Evolutionary conservation across 2,329 filamentous ascomycete species (phyloP).

Genomic region (Simplicillium sp.): DNA sequence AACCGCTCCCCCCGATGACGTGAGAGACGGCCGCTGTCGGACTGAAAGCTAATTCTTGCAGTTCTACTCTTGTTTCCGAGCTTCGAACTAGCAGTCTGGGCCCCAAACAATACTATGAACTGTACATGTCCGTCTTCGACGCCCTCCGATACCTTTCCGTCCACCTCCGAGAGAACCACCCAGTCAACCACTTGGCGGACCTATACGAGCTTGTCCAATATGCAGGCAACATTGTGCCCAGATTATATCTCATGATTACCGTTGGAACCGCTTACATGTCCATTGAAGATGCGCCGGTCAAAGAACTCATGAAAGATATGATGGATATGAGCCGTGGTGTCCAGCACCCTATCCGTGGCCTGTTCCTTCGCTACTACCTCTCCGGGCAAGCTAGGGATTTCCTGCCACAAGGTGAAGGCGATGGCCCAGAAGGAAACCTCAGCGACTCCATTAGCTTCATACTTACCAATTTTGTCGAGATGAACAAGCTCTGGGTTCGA

Average conservation of each 20-base stretch:
- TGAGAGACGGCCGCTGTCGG: constrained; percentile 4
- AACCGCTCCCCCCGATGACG: background rate
- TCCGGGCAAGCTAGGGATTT: constrained; percentile 89
- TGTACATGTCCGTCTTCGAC: constrained; percentile 99
- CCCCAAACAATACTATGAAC: constrained; percentile 99
- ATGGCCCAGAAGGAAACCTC: constrained; percentile 89
- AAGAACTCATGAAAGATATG: constrained; percentile 99
- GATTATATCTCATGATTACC: constrained; percentile 97
- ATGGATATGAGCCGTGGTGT: constrained; percentile 99
- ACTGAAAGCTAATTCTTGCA: constrained; percentile 26
- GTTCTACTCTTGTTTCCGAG: constrained; percentile 97
- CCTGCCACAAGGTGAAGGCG: constrained; percentile 70
- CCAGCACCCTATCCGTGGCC: constrained; percentile 88
- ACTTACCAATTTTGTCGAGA: constrained; percentile 97
- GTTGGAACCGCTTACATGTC: constrained; percentile 99
- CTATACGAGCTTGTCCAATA: constrained; percentile 97
- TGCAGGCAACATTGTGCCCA: constrained; percentile 93
- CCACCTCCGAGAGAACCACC: constrained; percentile 94
- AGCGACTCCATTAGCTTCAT: constrained; percentile 98
- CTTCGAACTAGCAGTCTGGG: constrained; percentile 91
- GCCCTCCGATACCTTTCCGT: constrained; percentile 92
- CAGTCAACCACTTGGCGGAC: constrained; percentile 94
- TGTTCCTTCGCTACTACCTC: constrained; percentile 94
- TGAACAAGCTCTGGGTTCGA: constrained; percentile 99
- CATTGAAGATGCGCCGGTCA: constrained; percentile 94